Base-by-base conservation (phyloP, 2,329 filamentous ascomycete genomes). In the Lachnellula hyalina region DNA sequence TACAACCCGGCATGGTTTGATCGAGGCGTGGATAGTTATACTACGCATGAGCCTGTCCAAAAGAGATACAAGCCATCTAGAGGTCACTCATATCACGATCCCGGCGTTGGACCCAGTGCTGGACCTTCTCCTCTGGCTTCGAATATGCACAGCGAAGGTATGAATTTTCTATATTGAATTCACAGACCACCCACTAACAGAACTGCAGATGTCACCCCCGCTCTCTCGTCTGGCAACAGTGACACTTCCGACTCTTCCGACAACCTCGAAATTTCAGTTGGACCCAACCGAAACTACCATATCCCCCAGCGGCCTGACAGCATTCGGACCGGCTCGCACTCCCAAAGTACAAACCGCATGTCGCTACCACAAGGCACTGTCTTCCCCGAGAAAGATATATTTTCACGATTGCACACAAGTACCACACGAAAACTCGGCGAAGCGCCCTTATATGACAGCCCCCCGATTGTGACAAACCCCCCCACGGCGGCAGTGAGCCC, bases 351-450 rank as follows among this genome's bases (percentile, higher is more conserved):
- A 17, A 54, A 58, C 5, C 55, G 50, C 15, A 47, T 15, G 32
- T 57, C 56, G n/a, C 56, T 57, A 51, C 61, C 59, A 41, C 61
- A 67, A 40, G 52, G 62, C 9, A 60, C 49, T 25, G 57, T 65
- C 8, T 66, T 64, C 46, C 51, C 49, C 15, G 62, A 66, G 41
- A 52, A 63, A 45, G 63, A 68, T 53, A 60, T 67, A n/a, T 66
- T 69, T 45, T 55, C 63, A 21, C 59, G 61, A 6, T 51, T 70
- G n/a, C 67, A 70, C 56, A 70, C 59, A 28, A 68, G 62, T 51
- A 68, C 63, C 2, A 64, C 57, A 6, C 59, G 68, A 42, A 69
- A 69, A 49, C 35, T 70, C 4, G 68, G 68, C 46, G 68, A 70
- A 54, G 68, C 67, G 38, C 67, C 68, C 11, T 35, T 65, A 12